A percentile compares a stretch with the other conserved stretches of the same genome.
Conservation (phyloP, 2,329 filamentous ascomycete genomes). For the Oidium heveae region DNA sequence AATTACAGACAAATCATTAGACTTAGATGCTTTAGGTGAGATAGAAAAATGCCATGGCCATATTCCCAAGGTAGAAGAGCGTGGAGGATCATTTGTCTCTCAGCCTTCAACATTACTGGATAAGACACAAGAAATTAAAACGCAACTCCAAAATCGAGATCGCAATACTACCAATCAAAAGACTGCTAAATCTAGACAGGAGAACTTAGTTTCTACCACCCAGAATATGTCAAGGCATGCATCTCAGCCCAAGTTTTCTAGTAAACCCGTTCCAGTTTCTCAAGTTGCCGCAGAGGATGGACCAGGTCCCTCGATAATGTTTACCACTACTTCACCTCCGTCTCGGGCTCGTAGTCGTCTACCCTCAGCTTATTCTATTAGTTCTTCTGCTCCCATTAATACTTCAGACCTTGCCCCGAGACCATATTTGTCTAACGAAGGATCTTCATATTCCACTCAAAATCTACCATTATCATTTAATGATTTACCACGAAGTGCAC, state of each 20-base stretch:
- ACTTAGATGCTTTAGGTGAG: not conserved
- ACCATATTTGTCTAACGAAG: conserved; percentile 6
- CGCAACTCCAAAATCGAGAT: not conserved
- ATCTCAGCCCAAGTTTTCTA: conserved; percentile 41
- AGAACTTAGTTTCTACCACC: not conserved
- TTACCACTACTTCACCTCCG: conserved; percentile 21
- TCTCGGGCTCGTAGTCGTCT: conserved; percentile 5
- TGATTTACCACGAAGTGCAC: conserved; percentile 58
- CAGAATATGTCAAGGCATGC: conserved; percentile 23
- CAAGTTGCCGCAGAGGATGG: conserved; percentile 38
- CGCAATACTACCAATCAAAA: not conserved
- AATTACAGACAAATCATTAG: not conserved
- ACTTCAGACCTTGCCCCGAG: not conserved
- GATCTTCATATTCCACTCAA: conserved; percentile 29
- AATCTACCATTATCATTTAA: conserved; percentile 58
- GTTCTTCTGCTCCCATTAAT: conserved; percentile 2
- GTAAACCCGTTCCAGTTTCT: conserved; percentile 45
- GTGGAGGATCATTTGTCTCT: conserved; percentile 4
- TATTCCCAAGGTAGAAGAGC: conserved; percentile 2
- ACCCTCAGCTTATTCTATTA: conserved; percentile 10
- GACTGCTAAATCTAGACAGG: not conserved
- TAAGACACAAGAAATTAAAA: not conserved
- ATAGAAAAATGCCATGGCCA: not conserved
- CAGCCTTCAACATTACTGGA: not conserved
- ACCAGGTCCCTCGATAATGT: conserved; percentile 49